Conservation (phyloP, 2,329 filamentous ascomycete genomes). For the Nectriaceae sp. region DNA sequence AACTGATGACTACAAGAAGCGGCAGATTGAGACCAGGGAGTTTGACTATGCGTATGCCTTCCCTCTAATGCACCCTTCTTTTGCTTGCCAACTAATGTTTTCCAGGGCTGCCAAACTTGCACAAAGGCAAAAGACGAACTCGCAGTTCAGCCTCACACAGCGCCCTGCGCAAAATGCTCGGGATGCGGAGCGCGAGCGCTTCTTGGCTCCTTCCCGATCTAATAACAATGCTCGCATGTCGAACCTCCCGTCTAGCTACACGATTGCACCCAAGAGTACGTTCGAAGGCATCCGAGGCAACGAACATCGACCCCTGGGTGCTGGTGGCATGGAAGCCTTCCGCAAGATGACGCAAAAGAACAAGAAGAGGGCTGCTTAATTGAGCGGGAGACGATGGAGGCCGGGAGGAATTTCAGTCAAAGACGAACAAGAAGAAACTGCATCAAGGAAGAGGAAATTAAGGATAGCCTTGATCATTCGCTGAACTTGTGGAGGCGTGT, state of each 20-base stretch:
- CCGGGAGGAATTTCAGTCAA: background rate
- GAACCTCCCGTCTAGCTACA: conserved; percentile 58
- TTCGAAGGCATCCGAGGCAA: conserved; percentile 54
- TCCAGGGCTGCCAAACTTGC: conserved; percentile 54
- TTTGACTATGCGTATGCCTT: conserved; percentile 66
- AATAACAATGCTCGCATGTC: conserved; percentile 59
- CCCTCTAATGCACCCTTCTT: no score
- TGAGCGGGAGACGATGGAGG: background rate
- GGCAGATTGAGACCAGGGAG: conserved; percentile 64
- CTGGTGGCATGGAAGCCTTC: conserved; percentile 66
- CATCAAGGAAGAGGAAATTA: conserved; percentile 2
- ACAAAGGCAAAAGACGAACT: conserved; percentile 50
- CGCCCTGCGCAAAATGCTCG: conserved; percentile 45
- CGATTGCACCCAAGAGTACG: conserved; percentile 62
- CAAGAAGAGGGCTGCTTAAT: conserved; percentile 47
- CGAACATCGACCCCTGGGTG: conserved; percentile 62
- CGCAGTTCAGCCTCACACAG: conserved; percentile 53
- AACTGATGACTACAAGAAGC: conserved; percentile 93
- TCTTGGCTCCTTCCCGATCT: conserved; percentile 56
- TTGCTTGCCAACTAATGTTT: conserved; percentile 14
- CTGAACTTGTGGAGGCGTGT: conserved; percentile 8
- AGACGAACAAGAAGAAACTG: background rate
- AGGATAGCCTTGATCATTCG: no score
- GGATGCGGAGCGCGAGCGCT: conserved; percentile 58
- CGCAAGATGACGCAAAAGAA: conserved; percentile 65